Evolutionary conservation across 257 asterid genomes (phyloP), one percentile per base, ranked within the genome.

Genomic region (Eucommia ulmoides): DNA sequence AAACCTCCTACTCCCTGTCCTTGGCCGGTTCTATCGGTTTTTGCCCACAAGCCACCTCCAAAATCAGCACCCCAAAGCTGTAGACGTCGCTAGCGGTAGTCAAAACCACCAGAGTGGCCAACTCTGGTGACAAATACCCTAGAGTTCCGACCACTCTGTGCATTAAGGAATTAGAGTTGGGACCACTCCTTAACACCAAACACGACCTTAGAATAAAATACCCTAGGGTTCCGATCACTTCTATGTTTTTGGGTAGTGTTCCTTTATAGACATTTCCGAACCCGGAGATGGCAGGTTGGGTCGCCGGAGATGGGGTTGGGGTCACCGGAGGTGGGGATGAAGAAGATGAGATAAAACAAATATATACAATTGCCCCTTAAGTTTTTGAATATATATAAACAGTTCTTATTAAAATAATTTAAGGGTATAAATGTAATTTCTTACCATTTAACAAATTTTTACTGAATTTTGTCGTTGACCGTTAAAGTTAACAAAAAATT

Each of bases 161-260:
- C n/a, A n/a, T n/a, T n/a, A n/a, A n/a, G n/a, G n/a, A 71, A 42
- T 93, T 84, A 3, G 93, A 81, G 58, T 74, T 76, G 8, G 95
- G 95, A 84, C 80, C n/a, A 84, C 91, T 19, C 78, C 83, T 52
- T 85, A 75, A 20, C 82, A 91, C 95, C 93, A 85, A 16, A 91
- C 95, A 58, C 73, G 65, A 81, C 71, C 82, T 84, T 93, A 2
- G 95, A 93, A 93, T 81, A 81, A 72, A 84, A 84, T 46, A 81
- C 95, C 71, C 71, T 79, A 2, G 81, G 25, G 19, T 93, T 93
- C 49, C 81, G 95, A 50, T 74, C 81, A 81, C 73, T 50, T 84
- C 83, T 51, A 50, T 69, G 22, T 69, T 66, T 55, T 75, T 77
- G 17, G 52, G 50, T 12, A 84, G 38, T 12, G 50, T 65, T 21